Evolutionary conservation across 345 rosid genomes (phyloP), one percentile per base, ranked within the genome.

Genomic region (Bruguiera sexangula): DNA sequence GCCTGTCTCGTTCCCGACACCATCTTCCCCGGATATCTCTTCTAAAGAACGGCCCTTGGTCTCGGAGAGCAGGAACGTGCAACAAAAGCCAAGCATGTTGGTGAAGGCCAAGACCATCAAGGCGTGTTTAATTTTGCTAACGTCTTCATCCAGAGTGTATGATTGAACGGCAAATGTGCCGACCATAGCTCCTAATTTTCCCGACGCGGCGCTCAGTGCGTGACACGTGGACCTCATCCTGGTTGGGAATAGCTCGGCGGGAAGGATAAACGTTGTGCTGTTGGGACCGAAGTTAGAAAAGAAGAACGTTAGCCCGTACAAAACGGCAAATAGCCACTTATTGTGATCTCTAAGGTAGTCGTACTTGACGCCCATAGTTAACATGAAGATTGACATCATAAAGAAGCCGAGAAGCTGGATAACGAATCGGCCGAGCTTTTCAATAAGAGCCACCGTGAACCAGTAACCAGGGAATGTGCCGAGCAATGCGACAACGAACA

Each of bases 211-310:
- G 52, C 87, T 83, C 31, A 84, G 63, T 0, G 83, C 89, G 19
- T 85, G 92, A 59, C 89, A 84, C 5, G 89, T 88, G 16, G 92
- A 81, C 56, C 89, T 67, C 50, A 85, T 6, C 60, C 87, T 21
- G 0, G 92, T 85, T 0, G 92, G 92, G 61, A 85, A 85, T 31
- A 88, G 68, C 81, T 84, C 87, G 0, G 89, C 93, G 0, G 88
- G 85, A 15, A 85, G 78, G n/a, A 88, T 85, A 26, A 88, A 84
- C 0, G 88, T 85, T 0, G 87, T 88, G 55, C 82, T 81, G 34
- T 88, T 88, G 0, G 88, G 88, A 0, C 92, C 92, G 15, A 88
- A 85, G 60, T 87, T 87, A 0, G 92, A 86, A 6, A 85, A 88
- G 82, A 87, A 85, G 67, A 85, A 82, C 0, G 89, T 81, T 0